phyloP scores from a whole-genome alignment of 1,284 basidiomycete species.

The Apiotrichum porosum region DNA sequence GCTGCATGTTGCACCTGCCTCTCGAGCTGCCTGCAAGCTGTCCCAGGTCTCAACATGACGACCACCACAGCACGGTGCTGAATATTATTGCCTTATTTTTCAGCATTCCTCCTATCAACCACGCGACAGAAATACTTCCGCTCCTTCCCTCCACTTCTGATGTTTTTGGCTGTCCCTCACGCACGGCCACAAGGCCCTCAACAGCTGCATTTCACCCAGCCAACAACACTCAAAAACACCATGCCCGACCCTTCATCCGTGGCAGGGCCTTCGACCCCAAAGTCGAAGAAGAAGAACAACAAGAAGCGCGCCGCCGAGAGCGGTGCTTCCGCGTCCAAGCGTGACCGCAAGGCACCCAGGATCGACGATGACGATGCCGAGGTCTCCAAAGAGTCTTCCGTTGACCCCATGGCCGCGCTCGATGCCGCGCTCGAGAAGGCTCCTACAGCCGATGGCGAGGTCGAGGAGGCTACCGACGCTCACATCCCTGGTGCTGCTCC shows the following conservation, averaged over 20 bases:
- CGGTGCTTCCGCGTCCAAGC: neutral
- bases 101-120: no score
- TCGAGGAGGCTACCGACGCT: constrained; percentile 16
- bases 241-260: constrained; percentile 6
- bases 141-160: neutral
- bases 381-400: neutral
- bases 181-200: no score
- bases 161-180: no score
- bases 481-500: constrained; percentile 57
- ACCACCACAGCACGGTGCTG: no score
- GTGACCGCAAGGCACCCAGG: constrained; percentile 5
- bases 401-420: constrained; percentile 22
- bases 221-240: neutral
- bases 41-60: no score
- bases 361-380: constrained; percentile 6
- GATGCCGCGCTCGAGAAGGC: constrained; percentile 10
- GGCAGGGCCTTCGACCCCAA: constrained; percentile 11
- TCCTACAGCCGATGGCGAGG: constrained; percentile 7
- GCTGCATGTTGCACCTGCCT: no score
- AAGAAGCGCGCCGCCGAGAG: constrained; percentile 9
- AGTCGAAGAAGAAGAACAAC: neutral
- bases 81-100: no score
- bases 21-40: no score
- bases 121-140: no score
- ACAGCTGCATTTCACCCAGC: neutral